Conservation (phyloP, 2,329 filamentous ascomycete species). For the Didymosphaeria variabile region DNA sequence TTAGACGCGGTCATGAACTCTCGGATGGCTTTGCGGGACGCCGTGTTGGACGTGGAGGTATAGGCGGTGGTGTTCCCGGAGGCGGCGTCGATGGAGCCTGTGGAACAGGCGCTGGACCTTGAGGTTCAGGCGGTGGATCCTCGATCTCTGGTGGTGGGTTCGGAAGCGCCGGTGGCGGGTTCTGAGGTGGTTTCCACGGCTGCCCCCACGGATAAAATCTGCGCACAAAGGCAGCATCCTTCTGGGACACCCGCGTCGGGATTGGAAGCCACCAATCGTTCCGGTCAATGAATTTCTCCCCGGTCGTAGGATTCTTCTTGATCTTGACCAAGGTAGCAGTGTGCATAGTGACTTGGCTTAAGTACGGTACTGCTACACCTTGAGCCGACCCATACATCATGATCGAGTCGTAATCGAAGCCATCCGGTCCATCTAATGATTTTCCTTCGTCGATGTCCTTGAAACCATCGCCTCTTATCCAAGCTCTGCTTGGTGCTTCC, state of each 20-base stretch:
- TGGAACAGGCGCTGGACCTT: too few relatives aligned
- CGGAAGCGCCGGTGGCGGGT: not conserved
- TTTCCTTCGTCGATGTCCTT: not conserved
- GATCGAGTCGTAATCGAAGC: too few relatives aligned
- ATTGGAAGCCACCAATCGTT: not conserved
- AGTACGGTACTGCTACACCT: too few relatives aligned
- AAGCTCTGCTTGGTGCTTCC: not conserved
- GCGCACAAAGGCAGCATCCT: not conserved
- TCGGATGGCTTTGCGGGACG: too few relatives aligned
- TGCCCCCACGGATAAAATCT: not conserved
- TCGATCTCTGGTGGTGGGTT: not conserved
- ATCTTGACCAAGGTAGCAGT: too few relatives aligned
- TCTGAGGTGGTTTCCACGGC: not conserved
- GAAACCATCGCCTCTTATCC: not conserved
- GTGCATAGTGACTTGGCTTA: too few relatives aligned
- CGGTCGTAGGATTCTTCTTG: too few relatives aligned
- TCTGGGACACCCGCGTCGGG: not conserved
- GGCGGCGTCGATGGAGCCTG: not conserved
- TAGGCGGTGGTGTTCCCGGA: too few relatives aligned
- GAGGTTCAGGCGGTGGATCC: too few relatives aligned
- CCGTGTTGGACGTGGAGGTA: too few relatives aligned
- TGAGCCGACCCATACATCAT: too few relatives aligned
- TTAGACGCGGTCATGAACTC: too few relatives aligned
- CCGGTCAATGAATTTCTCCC: not conserved
- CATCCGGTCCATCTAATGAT: not conserved